Evolutionary conservation across 2,329 filamentous ascomycete genomes (phyloP), one percentile per base, ranked within the genome.

Genomic region (Passalora sequoiae): DNA sequence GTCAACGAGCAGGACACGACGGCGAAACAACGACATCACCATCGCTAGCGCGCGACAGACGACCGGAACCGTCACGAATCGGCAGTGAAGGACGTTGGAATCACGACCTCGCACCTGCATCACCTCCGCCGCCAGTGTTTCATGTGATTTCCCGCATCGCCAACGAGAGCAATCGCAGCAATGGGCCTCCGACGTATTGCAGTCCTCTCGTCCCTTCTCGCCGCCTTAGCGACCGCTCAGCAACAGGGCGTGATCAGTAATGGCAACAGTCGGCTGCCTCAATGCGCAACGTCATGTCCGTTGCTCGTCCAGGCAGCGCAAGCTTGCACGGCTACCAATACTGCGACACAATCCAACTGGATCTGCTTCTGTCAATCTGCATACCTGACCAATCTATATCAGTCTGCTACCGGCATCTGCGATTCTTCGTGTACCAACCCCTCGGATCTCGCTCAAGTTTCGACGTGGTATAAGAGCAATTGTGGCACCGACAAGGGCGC

Each of bases 331-430:
- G 3, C 72, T 67, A 17, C 63, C 74, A 4, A 51, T 17, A 63
- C 66, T 5, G 71, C 73, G 38, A 70, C 73, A 36, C 62, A 74
- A 29, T 58, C 64, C 15, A 75, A 71, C 31, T 86, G 78, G 39
- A 70, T 73, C 25, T 94, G 88, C 67, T 89, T 94, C 69, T 94
- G 88, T 68, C 69, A 73, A 55, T 79, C 83, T 38, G 51, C 71
- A 9, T 68, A 74, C 16, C 73, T 92, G 2, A 67, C 72, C 3
- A 64, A 72, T 6, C 80, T 88, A 43, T 75, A 76, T 22, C 75
- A 72, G 24, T 71, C 75, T 1, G 49, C 52, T 3, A 42, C 20
- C 4, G 57, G 3, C 4, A 74, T 86, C 10, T 89, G 86, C 66
- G 76, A 80, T 46, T 57, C 66, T 58, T 66, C 71, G 9, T 68